phyloP scores from a whole-genome alignment of 257 asterid species.

The Anisodus tanguticus region DNA sequence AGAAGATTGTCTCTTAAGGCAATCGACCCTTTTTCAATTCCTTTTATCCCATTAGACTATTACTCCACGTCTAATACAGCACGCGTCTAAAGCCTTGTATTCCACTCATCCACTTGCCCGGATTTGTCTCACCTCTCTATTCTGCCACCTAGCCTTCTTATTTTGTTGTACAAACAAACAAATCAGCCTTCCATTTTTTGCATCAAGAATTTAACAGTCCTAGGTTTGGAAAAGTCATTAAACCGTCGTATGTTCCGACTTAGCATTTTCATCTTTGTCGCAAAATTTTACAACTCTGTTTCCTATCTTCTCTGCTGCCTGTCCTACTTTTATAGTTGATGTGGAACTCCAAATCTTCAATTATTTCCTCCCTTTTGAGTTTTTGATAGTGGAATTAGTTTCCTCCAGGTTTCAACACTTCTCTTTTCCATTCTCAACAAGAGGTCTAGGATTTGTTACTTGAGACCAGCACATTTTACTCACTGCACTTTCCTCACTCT shows the following conservation, averaged over 20 bases:
- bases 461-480: neutral
- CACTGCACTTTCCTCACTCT: neutral
- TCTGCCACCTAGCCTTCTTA: neutral
- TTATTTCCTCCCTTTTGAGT: neutral
- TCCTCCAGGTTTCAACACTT: constrained; percentile 16
- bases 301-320: constrained; percentile 15
- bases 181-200: neutral
- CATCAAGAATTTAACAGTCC: neutral
- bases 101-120: neutral
- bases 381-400: neutral
- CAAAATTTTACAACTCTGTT: neutral
- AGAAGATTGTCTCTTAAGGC: neutral
- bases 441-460: constrained; percentile 20
- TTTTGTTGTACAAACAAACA: neutral
- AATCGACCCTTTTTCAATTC: neutral
- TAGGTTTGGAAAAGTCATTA: constrained; percentile 2
- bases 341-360: constrained; percentile 11
- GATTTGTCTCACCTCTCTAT: constrained; percentile 12
- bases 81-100: neutral
- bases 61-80: neutral
- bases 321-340: constrained; percentile 18
- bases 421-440: constrained; percentile 9
- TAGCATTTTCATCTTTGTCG: neutral
- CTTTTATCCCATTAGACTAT: neutral
- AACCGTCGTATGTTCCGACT: neutral